phyloP scores from a whole-genome alignment of 1,284 basidiomycete species.

The Grifola frondosa region DNA sequence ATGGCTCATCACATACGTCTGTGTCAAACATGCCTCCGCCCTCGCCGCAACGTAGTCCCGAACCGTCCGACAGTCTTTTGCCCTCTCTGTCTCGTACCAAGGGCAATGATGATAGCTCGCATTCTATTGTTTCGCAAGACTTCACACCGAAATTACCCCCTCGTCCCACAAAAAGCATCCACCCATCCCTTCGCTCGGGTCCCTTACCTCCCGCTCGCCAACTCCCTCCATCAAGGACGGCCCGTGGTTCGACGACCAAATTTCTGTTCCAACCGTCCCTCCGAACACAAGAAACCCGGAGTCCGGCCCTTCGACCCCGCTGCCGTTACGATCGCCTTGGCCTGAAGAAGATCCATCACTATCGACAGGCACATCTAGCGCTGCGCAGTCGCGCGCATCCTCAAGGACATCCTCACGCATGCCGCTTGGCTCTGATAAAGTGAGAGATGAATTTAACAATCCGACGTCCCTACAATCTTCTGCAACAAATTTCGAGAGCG shows the following conservation, averaged over 20 bases:
- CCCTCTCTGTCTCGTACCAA: constrained; percentile 13
- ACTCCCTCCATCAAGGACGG: constrained; percentile 17
- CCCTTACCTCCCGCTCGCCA: constrained; percentile 25
- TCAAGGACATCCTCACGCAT: too few species aligned
- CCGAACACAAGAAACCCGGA: too few species aligned
- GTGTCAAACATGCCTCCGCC: constrained; percentile 30
- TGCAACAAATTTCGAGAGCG: too few species aligned
- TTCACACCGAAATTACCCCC: constrained; percentile 70
- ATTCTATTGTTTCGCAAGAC: constrained; percentile 46
- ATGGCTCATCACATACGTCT: constrained; percentile 67
- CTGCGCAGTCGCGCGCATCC: too few species aligned
- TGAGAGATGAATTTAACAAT: too few species aligned
- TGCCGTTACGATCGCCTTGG: too few species aligned
- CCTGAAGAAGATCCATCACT: too few species aligned
- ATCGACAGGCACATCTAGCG: too few species aligned
- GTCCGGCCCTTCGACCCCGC: too few species aligned
- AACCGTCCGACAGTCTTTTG: constrained; percentile 7
- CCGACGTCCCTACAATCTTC: too few species aligned
- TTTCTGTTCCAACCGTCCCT: constrained; percentile 23
- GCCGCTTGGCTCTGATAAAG: too few species aligned
- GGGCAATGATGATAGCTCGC: constrained; percentile 10
- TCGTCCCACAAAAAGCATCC: constrained; percentile 71
- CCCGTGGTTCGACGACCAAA: constrained; percentile 26
- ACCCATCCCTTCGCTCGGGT: constrained; percentile 61
- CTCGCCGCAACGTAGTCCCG: constrained; percentile 7